Evolutionary conservation across 2,329 filamentous ascomycete species (phyloP).

Genomic region (Paecilomyces niveus): DNA sequence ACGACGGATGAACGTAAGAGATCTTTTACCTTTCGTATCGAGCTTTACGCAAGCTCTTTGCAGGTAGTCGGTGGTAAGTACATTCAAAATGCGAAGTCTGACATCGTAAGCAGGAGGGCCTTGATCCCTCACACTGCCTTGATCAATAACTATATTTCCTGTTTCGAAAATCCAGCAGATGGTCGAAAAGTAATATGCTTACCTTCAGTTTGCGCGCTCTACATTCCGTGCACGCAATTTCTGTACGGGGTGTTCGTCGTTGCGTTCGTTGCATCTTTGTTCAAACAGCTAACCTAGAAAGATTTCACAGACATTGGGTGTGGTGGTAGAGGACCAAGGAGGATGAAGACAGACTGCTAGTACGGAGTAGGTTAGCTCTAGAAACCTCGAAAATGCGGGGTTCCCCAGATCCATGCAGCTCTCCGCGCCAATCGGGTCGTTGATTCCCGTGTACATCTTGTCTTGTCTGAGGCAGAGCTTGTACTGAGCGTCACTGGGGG

Average conservation of each 20-base stretch:
- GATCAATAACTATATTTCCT: not conserved
- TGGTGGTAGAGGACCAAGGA: not conserved
- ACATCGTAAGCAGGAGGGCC: not conserved
- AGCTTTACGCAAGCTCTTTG: not conserved
- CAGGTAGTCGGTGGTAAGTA: not conserved
- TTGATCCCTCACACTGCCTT: not conserved
- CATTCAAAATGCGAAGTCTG: not conserved
- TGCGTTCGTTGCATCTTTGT: not conserved
- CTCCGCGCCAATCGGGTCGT: not conserved
- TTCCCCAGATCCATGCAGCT: not conserved
- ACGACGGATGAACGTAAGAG: not conserved
- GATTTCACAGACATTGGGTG: not conserved
- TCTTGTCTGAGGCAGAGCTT: not conserved
- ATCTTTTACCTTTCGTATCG: not conserved
- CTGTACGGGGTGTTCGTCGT: not conserved
- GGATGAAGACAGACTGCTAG: too few relatives aligned
- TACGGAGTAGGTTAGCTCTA: not conserved
- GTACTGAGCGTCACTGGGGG: not conserved
- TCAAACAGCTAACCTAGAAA: not conserved
- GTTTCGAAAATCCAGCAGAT: not conserved
- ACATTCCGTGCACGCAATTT: not conserved
- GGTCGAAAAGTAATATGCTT: not conserved
- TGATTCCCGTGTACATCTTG: not conserved
- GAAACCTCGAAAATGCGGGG: not conserved
- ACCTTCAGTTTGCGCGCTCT: not conserved